Evolutionary conservation across 257 asterid species (phyloP).

Genomic region (Rubia yunnanensis): DNA sequence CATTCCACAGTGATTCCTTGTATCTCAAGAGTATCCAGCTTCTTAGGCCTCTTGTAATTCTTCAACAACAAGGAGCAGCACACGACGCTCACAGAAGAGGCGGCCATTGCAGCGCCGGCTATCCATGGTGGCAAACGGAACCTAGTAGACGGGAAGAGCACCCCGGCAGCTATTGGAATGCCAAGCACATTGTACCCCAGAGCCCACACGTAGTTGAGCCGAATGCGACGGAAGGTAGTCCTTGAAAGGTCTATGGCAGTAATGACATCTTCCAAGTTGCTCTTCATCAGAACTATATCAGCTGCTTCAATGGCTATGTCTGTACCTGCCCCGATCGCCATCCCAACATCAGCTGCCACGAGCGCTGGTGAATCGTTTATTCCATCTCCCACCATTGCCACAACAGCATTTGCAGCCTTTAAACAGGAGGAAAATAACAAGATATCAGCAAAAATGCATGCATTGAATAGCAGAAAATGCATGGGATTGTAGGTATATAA

Average conservation of each 20-base stretch:
- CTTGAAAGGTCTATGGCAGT: slow-evolving; percentile 93
- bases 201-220: slow-evolving; percentile 72
- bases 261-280: slow-evolving; percentile 86
- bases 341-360: slow-evolving; percentile 99
- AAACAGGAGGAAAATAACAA: not conserved
- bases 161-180: slow-evolving; percentile 88
- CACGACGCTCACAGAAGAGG: slow-evolving; percentile 89
- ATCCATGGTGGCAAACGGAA: slow-evolving; percentile 89
- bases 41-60: slow-evolving; percentile 74
- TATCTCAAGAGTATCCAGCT: slow-evolving; percentile 31
- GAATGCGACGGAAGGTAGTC: slow-evolving; percentile 71
- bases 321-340: slow-evolving; percentile 99
- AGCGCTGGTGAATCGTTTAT: slow-evolving; percentile 95
- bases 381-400: slow-evolving; percentile 99
- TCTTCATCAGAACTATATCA: slow-evolving; percentile 84
- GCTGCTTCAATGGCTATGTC: slow-evolving; percentile 99
- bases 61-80: slow-evolving; percentile 87
- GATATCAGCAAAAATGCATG: too few species aligned
- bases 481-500: not conserved
- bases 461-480: too few species aligned
- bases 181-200: slow-evolving; percentile 77
- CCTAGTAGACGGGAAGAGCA: slow-evolving; percentile 54
- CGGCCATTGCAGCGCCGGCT: slow-evolving; percentile 97
- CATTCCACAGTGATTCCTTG: slow-evolving; percentile 30
- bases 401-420: slow-evolving; percentile 64